phyloP scores from a whole-genome alignment of 805 yeast genomes.

The Diddensiella caesifluorescens region DNA sequence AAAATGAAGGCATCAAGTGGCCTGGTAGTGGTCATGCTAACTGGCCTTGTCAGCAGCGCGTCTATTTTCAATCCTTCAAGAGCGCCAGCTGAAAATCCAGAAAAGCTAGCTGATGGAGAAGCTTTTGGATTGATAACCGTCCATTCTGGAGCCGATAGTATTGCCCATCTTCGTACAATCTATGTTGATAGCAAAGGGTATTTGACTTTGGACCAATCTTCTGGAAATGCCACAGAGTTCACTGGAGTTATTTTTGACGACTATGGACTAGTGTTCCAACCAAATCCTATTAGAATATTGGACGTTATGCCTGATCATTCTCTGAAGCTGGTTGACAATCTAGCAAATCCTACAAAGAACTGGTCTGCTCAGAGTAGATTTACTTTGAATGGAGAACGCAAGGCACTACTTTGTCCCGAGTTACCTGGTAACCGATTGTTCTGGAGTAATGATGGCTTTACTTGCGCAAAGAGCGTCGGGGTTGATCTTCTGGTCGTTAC shows the following conservation, averaged over 20 bases:
- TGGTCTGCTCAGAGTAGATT: conserved; percentile 20
- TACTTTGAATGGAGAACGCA: conserved; percentile 11
- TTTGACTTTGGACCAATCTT: conserved; percentile 18
- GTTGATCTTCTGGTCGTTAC: conserved; percentile 18
- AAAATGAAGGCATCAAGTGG: too few relatives aligned
- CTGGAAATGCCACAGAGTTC: conserved; percentile 22
- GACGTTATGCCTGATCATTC: conserved; percentile 22
- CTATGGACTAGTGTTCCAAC: conserved; percentile 25
- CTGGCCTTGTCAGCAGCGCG: background rate
- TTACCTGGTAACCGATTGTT: conserved; percentile 15
- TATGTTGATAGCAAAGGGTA: conserved; percentile 23
- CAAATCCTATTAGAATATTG: conserved; percentile 25
- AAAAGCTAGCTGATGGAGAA: conserved; percentile 21
- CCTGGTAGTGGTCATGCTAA: too few relatives aligned
- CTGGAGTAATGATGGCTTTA: conserved; percentile 13
- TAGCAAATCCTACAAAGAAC: conserved; percentile 22
- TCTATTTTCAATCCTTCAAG: background rate
- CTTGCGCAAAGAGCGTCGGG: conserved; percentile 22
- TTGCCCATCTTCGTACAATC: conserved; percentile 20
- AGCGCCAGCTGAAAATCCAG: background rate
- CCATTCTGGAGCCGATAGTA: conserved; percentile 10
- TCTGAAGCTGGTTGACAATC: conserved; percentile 20
- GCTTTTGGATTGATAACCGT: conserved; percentile 24
- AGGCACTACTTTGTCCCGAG: conserved; percentile 24
- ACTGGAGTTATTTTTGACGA: conserved; percentile 24